Evolutionary conservation across 2,329 filamentous ascomycete species (phyloP).

Genomic region (Gyromitra esculenta): DNA sequence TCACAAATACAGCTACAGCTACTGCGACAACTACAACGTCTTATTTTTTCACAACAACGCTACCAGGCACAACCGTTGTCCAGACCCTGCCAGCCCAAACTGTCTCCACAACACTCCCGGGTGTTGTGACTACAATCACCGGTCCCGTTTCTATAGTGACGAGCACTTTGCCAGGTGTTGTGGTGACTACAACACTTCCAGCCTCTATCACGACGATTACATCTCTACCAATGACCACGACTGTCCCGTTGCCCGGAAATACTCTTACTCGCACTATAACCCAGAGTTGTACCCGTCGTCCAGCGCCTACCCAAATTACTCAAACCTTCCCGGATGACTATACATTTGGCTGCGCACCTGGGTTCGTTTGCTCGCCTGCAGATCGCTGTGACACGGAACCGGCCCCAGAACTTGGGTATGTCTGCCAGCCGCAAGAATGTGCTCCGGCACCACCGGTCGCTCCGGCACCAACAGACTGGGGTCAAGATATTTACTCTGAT

Average conservation of each 20-base stretch:
- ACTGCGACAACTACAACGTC: constrained; percentile 39
- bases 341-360: constrained; percentile 52
- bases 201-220: constrained; percentile 47
- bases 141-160: constrained; percentile 31
- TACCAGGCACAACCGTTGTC: constrained; percentile 44
- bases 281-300: constrained; percentile 35
- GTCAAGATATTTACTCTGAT: constrained; percentile 13
- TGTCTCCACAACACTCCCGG: constrained; percentile 43
- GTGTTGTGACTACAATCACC: constrained; percentile 45
- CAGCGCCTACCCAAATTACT: constrained; percentile 28
- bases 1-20: constrained; percentile 29
- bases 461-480: constrained; percentile 35
- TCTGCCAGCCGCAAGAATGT: constrained; percentile 51
- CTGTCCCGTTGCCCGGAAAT: constrained; percentile 46
- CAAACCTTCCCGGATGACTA: constrained; percentile 38
- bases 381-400: constrained; percentile 51
- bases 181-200: constrained; percentile 49
- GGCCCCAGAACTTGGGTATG: constrained; percentile 37
- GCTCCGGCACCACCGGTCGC: constrained; percentile 40
- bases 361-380: constrained; percentile 42
- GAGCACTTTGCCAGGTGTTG: constrained; percentile 43
- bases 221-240: constrained; percentile 46
- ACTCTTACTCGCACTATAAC: constrained; percentile 44
- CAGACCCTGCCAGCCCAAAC: constrained; percentile 47
- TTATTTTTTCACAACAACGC: constrained; percentile 41